A percentile compares a stretch with the other conserved stretches of the same genome.
phyloP scores from a whole-genome alignment of 176 grass and related monocot genomes.

The Lolium multiflorum region DNA sequence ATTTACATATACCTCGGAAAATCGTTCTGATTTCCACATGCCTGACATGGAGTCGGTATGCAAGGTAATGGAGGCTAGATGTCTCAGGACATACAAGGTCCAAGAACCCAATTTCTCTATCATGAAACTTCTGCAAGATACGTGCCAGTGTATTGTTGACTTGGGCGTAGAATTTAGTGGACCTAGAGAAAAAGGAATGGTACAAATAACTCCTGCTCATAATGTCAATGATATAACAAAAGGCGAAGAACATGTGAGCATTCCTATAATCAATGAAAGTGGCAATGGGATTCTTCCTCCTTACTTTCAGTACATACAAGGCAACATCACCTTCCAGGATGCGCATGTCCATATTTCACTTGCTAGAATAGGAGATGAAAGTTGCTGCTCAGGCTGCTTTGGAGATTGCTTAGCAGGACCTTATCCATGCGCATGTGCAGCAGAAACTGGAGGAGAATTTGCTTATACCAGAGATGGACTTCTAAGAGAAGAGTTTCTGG shows the following conservation, averaged over 20 bases:
- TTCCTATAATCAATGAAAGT: conserved; percentile 57
- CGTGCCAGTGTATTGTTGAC: conserved; percentile 68
- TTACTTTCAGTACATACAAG: conserved; percentile 74
- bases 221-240: conserved; percentile 80
- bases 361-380: conserved; percentile 86
- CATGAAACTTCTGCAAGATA: conserved; percentile 67
- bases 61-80: conserved; percentile 70
- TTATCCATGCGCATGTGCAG: conserved; percentile 77
- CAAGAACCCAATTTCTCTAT: conserved; percentile 74
- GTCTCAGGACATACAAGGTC: conserved; percentile 63
- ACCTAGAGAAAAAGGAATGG: conserved; percentile 38
- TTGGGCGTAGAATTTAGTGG: conserved; percentile 47
- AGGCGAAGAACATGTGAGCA: conserved; percentile 72
- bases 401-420: conserved; percentile 67
- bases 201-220: conserved; percentile 47
- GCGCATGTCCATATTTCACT: conserved; percentile 74
- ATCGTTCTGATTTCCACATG: conserved; percentile 57
- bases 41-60: conserved; percentile 65
- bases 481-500: conserved; percentile 64
- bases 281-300: conserved; percentile 62
- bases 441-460: conserved; percentile 81
- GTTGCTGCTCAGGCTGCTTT: conserved; percentile 75
- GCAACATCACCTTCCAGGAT: conserved; percentile 67
- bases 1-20: conserved; percentile 55
- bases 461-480: conserved; percentile 70